A percentile compares a stretch with the other conserved stretches of the same genome.
Evolutionary conservation across 1,139 yeast genomes (phyloP).

Genomic region (Candida sanyaensis): DNA sequence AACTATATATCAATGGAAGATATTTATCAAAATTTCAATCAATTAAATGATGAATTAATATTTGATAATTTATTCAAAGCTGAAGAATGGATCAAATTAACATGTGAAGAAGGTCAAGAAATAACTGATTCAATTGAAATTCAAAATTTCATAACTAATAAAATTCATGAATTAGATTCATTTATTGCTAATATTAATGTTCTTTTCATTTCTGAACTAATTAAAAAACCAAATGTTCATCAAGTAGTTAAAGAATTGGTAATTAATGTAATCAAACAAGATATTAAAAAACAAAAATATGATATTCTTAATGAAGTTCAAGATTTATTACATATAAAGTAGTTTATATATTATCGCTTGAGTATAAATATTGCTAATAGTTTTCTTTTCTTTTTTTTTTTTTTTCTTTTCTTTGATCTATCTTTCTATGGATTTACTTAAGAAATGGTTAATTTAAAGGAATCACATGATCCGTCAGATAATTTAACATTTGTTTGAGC

Average conservation of each 20-base stretch:
- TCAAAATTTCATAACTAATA: background rate
- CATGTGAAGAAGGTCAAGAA: background rate
- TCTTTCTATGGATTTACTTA: background rate
- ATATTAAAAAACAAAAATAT: background rate
- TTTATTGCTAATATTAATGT: background rate
- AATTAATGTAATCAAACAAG: background rate
- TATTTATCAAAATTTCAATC: background rate
- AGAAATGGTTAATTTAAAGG: conserved; percentile 9
- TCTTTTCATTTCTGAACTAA: background rate
- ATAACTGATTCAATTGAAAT: background rate
- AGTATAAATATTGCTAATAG: no score
- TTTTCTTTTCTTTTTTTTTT: no score
- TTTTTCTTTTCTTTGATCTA: background rate
- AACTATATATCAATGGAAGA: conserved; percentile 1
- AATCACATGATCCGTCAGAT: conserved; percentile 42
- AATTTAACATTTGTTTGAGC: conserved; percentile 56
- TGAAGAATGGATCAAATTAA: background rate
- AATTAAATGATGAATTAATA: conserved; percentile 1
- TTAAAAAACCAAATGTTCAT: background rate
- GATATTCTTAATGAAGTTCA: background rate
- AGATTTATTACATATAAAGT: background rate
- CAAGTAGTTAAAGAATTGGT: background rate
- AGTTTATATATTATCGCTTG: no score
- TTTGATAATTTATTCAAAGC: background rate
- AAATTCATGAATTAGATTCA: background rate